Evolutionary conservation across 495 filamentous ascomycete species (phyloP).

Genomic region (Platismatia glauca): DNA sequence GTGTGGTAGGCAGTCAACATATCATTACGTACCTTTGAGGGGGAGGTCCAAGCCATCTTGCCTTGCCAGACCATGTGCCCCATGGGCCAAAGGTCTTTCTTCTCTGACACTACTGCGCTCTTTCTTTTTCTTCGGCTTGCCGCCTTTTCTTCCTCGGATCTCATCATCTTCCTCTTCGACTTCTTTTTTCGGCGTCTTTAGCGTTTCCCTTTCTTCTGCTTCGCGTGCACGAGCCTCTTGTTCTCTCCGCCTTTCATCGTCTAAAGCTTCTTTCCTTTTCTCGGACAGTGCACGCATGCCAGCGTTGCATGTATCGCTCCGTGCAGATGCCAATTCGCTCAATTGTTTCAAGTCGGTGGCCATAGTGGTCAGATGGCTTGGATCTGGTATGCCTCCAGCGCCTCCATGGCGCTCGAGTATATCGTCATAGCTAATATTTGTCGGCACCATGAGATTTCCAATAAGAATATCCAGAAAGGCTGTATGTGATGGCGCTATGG

Average conservation of each 20-base stretch:
- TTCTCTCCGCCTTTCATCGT: constrained; percentile 41
- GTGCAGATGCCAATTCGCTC: constrained; percentile 53
- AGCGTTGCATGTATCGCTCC: constrained; percentile 55
- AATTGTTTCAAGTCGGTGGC: constrained; percentile 58
- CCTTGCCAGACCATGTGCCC: constrained; percentile 55
- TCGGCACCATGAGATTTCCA: constrained; percentile 50
- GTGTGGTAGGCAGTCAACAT: background rate
- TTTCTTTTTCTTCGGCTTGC: constrained; percentile 45
- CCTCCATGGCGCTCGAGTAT: constrained; percentile 59
- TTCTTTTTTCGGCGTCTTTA: constrained; percentile 42
- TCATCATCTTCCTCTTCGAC: constrained; percentile 44
- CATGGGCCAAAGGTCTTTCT: constrained; percentile 51
- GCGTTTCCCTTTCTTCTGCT: constrained; percentile 34
- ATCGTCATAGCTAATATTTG: constrained; percentile 58
- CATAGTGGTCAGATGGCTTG: constrained; percentile 60
- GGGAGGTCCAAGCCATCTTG: constrained; percentile 54
- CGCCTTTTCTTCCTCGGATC: constrained; percentile 33
- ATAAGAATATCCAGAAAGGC: constrained; percentile 54
- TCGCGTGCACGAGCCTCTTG: constrained; percentile 35
- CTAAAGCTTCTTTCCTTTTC: constrained; percentile 50
- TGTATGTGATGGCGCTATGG: constrained; percentile 42
- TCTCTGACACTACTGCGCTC: constrained; percentile 42
- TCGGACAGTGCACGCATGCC: constrained; percentile 63
- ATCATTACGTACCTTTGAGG: constrained; percentile 47
- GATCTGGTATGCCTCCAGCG: constrained; percentile 60